Evolutionary conservation across 176 grass and related monocot species (phyloP).

Genomic region (Luzula sylvatica): DNA sequence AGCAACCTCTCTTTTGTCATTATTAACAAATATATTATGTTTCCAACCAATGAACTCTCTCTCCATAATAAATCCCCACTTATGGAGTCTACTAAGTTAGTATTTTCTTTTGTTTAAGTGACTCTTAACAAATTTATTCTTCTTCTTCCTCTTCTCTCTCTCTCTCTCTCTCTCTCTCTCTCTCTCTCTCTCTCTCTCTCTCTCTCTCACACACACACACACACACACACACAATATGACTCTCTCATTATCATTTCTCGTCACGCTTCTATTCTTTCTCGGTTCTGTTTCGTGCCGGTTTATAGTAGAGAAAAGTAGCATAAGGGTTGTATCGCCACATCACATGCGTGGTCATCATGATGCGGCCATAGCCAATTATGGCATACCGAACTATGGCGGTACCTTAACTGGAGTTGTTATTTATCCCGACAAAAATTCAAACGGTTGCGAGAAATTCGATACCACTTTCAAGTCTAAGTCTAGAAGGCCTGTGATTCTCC

Average conservation of each 20-base stretch:
- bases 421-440: slow-evolving; percentile 63
- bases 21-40: neutral
- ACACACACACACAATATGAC: neutral
- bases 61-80: neutral
- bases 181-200: slow-evolving; percentile 4
- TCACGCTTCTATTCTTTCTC: slow-evolving; percentile 5
- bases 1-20: neutral
- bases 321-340: slow-evolving; percentile 61
- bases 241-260: neutral
- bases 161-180: neutral
- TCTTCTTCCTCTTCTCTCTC: neutral
- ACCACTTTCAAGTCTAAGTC: slow-evolving; percentile 60
- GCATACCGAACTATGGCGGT: slow-evolving; percentile 81
- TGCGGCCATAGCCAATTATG: slow-evolving; percentile 90
- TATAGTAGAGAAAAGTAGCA: slow-evolving; percentile 89
- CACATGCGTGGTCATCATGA: slow-evolving; percentile 72
- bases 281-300: slow-evolving; percentile 34
- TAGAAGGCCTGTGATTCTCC: slow-evolving; percentile 58
- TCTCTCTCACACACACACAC: neutral
- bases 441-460: slow-evolving; percentile 46
- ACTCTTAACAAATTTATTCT: slow-evolving; percentile 3
- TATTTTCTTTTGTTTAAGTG: slow-evolving; percentile 1
- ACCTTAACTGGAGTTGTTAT: slow-evolving; percentile 72
- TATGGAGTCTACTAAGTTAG: neutral
- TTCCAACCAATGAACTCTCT: neutral